These are phyloP conservation scores for Ambrosiella xylebori DNA, from an alignment of 2,329 filamentous ascomycete species.

Conservation along the genomic window DNA sequence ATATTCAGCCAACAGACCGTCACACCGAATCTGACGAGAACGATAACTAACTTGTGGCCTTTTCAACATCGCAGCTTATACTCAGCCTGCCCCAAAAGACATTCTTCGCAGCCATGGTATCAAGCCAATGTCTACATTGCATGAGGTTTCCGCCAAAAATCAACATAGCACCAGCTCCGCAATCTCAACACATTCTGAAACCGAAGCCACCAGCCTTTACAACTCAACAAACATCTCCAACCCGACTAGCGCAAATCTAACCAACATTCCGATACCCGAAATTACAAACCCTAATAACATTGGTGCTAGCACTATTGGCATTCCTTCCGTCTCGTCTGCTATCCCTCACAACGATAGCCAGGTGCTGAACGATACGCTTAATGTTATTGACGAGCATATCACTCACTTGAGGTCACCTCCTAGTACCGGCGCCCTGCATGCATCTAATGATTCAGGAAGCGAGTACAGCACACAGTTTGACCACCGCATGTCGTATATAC, in stretches of 20 bases:
- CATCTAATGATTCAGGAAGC: slow-evolving; percentile 62
- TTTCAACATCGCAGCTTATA: slow-evolving; percentile 36
- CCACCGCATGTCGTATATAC: slow-evolving; percentile 73
- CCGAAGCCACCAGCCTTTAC: not conserved
- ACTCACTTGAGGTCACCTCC: slow-evolving; percentile 55
- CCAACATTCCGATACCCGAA: slow-evolving; percentile 17
- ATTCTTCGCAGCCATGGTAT: slow-evolving; percentile 14
- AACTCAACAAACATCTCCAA: not conserved
- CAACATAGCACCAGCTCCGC: slow-evolving; percentile 9
- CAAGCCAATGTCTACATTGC: slow-evolving; percentile 19
- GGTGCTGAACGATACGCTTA: slow-evolving; percentile 85
- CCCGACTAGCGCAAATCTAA: not conserved
- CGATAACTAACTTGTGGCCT: not conserved
- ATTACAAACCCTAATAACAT: slow-evolving; percentile 18
- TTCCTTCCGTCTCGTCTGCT: slow-evolving; percentile 18
- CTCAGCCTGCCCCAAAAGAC: slow-evolving; percentile 36
- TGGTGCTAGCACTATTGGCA: slow-evolving; percentile 15
- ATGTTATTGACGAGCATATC: slow-evolving; percentile 93
- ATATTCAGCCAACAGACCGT: not conserved
- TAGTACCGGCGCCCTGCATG: slow-evolving; percentile 27
- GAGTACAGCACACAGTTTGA: slow-evolving; percentile 71
- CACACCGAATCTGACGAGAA: not conserved
- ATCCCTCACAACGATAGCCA: slow-evolving; percentile 36
- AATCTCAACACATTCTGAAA: slow-evolving; percentile 3
- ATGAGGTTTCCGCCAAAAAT: slow-evolving; percentile 19